Evolutionary conservation across 352 stramenopile genomes (phyloP), one percentile per base, ranked within the genome.

Genomic region (Phytophthora agathidicida): DNA sequence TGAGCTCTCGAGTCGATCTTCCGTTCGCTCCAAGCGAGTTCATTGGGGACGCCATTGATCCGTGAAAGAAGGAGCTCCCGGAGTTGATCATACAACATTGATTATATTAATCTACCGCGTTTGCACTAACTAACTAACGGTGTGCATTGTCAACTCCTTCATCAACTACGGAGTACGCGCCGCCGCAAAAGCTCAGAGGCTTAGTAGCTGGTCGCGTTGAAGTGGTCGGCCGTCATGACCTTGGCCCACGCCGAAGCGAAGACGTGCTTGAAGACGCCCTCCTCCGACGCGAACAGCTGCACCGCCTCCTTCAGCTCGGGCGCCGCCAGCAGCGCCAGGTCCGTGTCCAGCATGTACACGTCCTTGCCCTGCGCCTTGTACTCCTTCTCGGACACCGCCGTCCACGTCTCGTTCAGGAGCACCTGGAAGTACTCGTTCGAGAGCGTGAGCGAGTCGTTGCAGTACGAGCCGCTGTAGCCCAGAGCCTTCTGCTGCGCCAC

Each of bases 401-500:
- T 66, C 54, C 56, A 61, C 43, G n/a, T 51, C 33, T 71, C 67
- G 17, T 62, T 63, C 41, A 71, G 13, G 13, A 73, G 48, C 31
- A 58, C 33, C 37, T 73, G 61, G 47, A 60, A 56, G 52, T 60
- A 65, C n/a, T 73, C 50, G 43, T 71, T 98, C 26, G 77, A 94
- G 63, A 99, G 92, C 8, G 79, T 83, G 4, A 80, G 74, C 41
- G 77, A 80, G 20, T 83, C 66, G 41, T 71, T 69, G 10, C 83
- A 93, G 89, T 91, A 98, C 14, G 86, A 83, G 8, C 88, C 90
- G 41, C 75, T 83, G 64, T 92, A 87, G 54, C 92, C 94, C 51
- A 73, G 81, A 10, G 64, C 68, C 63, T 96, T 88, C 3, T 86
- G 88, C 69, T 98, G 93, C 65, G 86, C 98, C 4, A 79, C 68